phyloP scores from a whole-genome alignment of 441 rosid species.

The Adansonia gregorii region DNA sequence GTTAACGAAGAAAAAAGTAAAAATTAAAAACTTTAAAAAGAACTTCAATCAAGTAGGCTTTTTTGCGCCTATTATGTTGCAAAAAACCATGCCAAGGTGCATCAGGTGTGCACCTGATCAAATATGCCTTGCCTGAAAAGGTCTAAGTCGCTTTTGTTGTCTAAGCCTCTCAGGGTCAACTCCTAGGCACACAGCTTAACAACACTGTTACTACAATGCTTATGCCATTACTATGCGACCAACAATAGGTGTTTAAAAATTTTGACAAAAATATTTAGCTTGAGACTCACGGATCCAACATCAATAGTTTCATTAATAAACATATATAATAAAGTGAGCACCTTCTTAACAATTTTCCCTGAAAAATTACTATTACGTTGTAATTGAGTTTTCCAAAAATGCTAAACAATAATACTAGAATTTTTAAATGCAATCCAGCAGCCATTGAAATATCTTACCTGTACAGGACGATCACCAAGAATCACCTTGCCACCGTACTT shows the following conservation, averaged over 20 bases:
- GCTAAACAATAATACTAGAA: not conserved
- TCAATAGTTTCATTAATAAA: not conserved
- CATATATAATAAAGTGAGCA: not conserved
- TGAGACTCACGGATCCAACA: not conserved
- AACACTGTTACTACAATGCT: no score
- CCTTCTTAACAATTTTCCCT: not conserved
- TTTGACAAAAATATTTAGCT: not conserved
- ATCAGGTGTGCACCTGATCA: no score
- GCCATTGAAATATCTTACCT: conserved; percentile 37
- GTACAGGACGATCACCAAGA: conserved; percentile 92
- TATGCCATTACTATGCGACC: not conserved
- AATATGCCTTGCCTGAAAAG: no score
- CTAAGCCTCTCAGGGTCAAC: no score
- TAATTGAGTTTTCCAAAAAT: not conserved
- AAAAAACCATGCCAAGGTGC: no score
- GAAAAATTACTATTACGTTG: not conserved
- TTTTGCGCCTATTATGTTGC: no score
- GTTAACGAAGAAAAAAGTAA: no score
- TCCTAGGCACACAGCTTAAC: no score
- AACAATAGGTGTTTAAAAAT: not conserved
- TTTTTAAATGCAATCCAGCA: not conserved
- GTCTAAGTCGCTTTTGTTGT: no score
- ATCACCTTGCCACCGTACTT: conserved; percentile 77
- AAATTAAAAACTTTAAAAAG: no score
- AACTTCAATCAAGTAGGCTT: no score